Evolutionary conservation across 1,284 basidiomycete genomes (phyloP).

Genomic region (Puccinia polysora): DNA sequence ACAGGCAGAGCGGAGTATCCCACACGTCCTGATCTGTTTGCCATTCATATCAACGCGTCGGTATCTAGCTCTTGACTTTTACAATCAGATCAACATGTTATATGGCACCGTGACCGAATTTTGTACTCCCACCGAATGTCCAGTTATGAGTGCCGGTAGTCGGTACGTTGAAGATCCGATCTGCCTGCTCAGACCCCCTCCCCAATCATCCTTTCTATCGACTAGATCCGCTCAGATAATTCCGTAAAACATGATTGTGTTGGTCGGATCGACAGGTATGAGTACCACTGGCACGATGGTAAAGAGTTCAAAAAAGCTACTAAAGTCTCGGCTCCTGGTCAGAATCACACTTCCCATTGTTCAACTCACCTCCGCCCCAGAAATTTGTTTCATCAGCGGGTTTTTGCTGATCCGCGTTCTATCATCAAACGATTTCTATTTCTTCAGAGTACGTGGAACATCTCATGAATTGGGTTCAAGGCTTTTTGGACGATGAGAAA

Average conservation of each 20-base stretch:
- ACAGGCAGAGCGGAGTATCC: conserved; percentile 44
- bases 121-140: conserved; percentile 87
- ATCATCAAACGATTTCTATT: no score
- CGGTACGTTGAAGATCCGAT: conserved; percentile 59
- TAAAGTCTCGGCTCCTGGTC: conserved; percentile 75
- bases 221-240: not conserved
- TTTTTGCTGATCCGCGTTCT: no score
- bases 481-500: conserved; percentile 82
- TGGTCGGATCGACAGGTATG: conserved; percentile 53
- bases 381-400: no score
- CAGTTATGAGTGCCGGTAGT: conserved; percentile 97
- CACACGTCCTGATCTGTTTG: not conserved
- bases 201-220: not conserved
- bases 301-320: conserved; percentile 82
- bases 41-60: not conserved
- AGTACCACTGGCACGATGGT: conserved; percentile 96
- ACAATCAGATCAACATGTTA: conserved; percentile 92
- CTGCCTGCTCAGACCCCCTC: not conserved
- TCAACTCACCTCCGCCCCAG: not conserved
- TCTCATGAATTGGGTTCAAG: conserved; percentile 98
- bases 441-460: conserved; percentile 97
- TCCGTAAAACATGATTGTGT: not conserved
- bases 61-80: conserved; percentile 80
- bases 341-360: not conserved
- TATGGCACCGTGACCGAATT: conserved; percentile 95